These are phyloP conservation scores for Begonia peltatifolia DNA, from an alignment of 306 rosid genomes.

Conservation along the genomic window DNA sequence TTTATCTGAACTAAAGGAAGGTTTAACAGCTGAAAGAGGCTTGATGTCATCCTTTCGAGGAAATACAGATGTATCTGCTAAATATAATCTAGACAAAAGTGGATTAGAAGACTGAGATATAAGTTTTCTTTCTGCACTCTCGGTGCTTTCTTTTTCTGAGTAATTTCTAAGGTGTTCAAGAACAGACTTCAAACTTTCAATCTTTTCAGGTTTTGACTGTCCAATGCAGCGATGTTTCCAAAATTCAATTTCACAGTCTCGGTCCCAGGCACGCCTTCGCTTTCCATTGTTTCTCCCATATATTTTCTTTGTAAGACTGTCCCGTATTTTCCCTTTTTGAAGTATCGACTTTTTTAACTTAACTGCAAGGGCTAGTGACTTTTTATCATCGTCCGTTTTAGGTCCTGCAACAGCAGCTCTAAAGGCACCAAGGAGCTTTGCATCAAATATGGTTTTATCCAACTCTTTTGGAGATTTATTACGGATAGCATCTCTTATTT, in stretches of 20 bases:
- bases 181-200: constrained; percentile 84
- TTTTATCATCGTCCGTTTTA: constrained; percentile 51
- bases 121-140: constrained; percentile 25
- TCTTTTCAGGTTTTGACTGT: constrained; percentile 72
- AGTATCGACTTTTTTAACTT: constrained; percentile 65
- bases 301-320: constrained; percentile 77
- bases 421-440: constrained; percentile 93
- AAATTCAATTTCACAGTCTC: constrained; percentile 93
- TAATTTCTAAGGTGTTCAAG: constrained; percentile 62
- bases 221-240: constrained; percentile 89
- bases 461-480: constrained; percentile 51
- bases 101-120: constrained; percentile 50
- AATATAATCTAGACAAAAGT: constrained; percentile 79
- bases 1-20: constrained; percentile 27
- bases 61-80: constrained; percentile 89
- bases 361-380: constrained; percentile 42
- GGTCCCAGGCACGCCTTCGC: constrained; percentile 92
- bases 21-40: constrained; percentile 54
- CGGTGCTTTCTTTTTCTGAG: constrained; percentile 9
- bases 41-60: constrained; percentile 79
- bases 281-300: constrained; percentile 66
- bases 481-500: constrained; percentile 81
- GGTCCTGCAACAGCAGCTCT: constrained; percentile 78
- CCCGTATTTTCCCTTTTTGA: constrained; percentile 86
- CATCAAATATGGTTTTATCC: constrained; percentile 61